Conservation (phyloP, 2,329 filamentous ascomycete genomes). For the Sporothrix phasma region DNA sequence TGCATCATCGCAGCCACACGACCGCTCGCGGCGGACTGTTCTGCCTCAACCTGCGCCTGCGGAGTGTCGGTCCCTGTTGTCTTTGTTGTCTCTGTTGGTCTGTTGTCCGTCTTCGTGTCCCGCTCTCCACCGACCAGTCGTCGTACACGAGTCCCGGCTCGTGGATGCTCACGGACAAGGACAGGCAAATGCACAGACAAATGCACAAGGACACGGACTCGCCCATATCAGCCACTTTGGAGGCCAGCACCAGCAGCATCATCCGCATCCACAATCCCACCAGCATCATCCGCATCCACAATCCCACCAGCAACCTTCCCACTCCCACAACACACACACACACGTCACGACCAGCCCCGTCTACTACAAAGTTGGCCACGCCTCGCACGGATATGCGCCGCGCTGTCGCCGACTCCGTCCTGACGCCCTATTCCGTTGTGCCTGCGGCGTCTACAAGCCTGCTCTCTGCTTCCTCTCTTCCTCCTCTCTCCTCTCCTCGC, state of each 20-base stretch:
- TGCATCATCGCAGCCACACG: no score
- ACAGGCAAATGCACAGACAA: no score
- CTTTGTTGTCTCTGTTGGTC: background rate
- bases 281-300: background rate
- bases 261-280: background rate
- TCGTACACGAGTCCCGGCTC: background rate
- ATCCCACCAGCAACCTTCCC: background rate
- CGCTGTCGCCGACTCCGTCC: background rate
- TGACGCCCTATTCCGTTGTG: background rate
- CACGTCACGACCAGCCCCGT: background rate
- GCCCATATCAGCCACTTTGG: background rate
- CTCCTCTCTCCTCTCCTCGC: background rate
- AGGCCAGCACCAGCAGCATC: background rate
- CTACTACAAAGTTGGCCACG: constrained; percentile 1
- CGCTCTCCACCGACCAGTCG: no score
- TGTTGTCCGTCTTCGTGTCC: background rate
- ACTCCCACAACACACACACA: background rate
- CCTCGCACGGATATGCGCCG: background rate
- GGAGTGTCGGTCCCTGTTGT: background rate
- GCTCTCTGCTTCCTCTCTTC: background rate
- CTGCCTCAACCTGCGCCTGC: background rate
- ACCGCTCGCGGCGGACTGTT: background rate
- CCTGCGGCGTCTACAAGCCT: background rate
- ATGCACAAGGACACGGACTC: background rate
- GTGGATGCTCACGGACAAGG: background rate